Conservation (phyloP, 257 asterid species). For the Ligustrum vulgare region DNA sequence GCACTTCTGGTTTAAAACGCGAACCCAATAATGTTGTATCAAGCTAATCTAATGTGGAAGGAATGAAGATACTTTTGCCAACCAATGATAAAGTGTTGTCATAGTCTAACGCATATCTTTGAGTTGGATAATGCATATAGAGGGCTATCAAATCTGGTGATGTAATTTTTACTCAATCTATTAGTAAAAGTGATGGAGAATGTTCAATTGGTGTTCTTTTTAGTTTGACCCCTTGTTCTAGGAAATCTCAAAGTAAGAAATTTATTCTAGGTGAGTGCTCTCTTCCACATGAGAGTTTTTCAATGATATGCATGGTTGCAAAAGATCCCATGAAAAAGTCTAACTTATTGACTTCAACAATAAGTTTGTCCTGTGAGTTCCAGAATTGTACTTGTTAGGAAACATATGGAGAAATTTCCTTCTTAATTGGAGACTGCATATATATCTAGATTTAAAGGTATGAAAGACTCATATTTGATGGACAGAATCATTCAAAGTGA, state of each 20-base stretch:
- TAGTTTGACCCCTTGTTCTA: conserved; percentile 9
- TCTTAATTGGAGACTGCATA: conserved; percentile 26
- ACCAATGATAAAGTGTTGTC: conserved; percentile 3
- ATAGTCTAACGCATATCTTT: neutral
- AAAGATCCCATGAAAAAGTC: conserved; percentile 47
- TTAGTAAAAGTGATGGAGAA: conserved; percentile 4
- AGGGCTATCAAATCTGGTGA: conserved; percentile 15
- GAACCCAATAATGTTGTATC: conserved; percentile 10
- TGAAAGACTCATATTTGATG: conserved; percentile 64
- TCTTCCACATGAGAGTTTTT: conserved; percentile 48
- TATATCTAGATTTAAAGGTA: conserved; percentile 35
- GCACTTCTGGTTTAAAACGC: conserved; percentile 25
- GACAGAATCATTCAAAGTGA: conserved; percentile 48
- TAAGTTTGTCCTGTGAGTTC: conserved; percentile 45
- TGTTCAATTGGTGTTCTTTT: neutral
- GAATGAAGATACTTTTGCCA: conserved; percentile 14
- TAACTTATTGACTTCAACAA: conserved; percentile 26
- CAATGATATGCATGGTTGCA: conserved; percentile 51
- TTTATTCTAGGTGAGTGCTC: conserved; percentile 30
- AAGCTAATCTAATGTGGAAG: conserved; percentile 13
- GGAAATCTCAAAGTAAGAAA: conserved; percentile 30
- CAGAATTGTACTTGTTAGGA: conserved; percentile 41
- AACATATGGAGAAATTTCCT: conserved; percentile 19
- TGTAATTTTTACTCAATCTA: conserved; percentile 1
- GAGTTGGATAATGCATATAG: conserved; percentile 7